phyloP scores from a whole-genome alignment of 148 eudicot species.

The Pouteria glomerata region DNA sequence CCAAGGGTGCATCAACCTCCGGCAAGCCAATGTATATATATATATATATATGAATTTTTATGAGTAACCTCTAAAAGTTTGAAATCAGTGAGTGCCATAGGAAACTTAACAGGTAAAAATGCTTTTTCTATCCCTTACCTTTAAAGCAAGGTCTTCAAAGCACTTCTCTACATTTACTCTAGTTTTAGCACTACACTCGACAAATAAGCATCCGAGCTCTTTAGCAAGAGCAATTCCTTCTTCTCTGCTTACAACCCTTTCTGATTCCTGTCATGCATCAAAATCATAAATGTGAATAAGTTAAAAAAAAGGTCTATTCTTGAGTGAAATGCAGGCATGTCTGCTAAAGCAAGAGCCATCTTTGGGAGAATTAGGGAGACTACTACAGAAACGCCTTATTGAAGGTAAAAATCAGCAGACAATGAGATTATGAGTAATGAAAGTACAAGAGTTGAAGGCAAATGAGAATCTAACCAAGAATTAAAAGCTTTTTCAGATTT shows the following conservation, averaged over 20 bases:
- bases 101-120: not conserved
- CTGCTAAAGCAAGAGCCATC: not conserved
- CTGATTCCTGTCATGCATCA: constrained; percentile 53
- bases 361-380: no score
- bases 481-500: no score
- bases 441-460: not conserved
- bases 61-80: not conserved
- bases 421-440: not conserved
- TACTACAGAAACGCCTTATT: not conserved
- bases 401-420: not conserved
- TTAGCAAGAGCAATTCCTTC: constrained; percentile 73
- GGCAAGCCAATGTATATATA: no score
- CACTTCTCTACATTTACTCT: constrained; percentile 70
- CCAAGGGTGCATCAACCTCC: no score
- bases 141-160: constrained; percentile 73
- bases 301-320: not conserved
- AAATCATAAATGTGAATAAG: not conserved
- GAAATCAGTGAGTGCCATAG: not conserved
- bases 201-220: constrained; percentile 59
- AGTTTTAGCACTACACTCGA: constrained; percentile 79
- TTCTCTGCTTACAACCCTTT: constrained; percentile 70
- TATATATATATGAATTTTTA: no score
- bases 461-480: not conserved
- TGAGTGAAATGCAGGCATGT: constrained; percentile 2
- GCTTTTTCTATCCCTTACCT: constrained; percentile 52